These are phyloP conservation scores for Trametes cubensis DNA, from an alignment of 768 basidiomycete species.

Conservation along the genomic window DNA sequence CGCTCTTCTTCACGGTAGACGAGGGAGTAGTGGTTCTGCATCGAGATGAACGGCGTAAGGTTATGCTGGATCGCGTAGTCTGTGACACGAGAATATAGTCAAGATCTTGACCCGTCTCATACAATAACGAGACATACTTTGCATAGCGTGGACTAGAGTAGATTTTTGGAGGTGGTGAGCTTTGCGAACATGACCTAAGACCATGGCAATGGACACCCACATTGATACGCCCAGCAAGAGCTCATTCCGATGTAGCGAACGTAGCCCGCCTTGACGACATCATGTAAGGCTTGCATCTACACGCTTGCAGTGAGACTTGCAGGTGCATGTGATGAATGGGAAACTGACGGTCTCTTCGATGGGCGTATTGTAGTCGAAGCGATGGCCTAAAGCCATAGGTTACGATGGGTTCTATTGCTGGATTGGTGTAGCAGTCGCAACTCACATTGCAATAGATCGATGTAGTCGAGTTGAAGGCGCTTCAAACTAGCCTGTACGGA, in stretches of 20 bases:
- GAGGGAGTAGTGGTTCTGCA: conserved; percentile 51
- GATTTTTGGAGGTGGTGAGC: neutral
- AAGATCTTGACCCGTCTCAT: no score
- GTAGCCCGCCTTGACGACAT: conserved; percentile 45
- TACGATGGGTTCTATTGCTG: no score
- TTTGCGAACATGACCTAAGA: neutral
- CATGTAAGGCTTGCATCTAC: conserved; percentile 36
- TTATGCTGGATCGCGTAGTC: conserved; percentile 41
- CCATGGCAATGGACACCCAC: conserved; percentile 12
- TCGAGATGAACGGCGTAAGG: conserved; percentile 46
- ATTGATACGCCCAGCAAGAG: conserved; percentile 38
- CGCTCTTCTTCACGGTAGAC: conserved; percentile 51
- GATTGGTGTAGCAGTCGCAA: neutral
- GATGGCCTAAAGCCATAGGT: conserved; percentile 24
- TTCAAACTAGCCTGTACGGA: conserved; percentile 47
- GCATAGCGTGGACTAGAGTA: conserved; percentile 35
- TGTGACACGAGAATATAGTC: conserved; percentile 5
- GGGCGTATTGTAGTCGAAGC: conserved; percentile 44
- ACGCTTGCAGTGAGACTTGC: neutral
- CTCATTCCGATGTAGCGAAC: conserved; percentile 43
- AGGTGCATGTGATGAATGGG: neutral
- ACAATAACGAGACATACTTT: conserved; percentile 22
- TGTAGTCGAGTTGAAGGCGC: conserved; percentile 52
- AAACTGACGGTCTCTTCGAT: conserved; percentile 38
- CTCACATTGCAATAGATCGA: conserved; percentile 55